Conservation (phyloP, 2,329 filamentous ascomycete genomes). For the Alternaria triticina region DNA sequence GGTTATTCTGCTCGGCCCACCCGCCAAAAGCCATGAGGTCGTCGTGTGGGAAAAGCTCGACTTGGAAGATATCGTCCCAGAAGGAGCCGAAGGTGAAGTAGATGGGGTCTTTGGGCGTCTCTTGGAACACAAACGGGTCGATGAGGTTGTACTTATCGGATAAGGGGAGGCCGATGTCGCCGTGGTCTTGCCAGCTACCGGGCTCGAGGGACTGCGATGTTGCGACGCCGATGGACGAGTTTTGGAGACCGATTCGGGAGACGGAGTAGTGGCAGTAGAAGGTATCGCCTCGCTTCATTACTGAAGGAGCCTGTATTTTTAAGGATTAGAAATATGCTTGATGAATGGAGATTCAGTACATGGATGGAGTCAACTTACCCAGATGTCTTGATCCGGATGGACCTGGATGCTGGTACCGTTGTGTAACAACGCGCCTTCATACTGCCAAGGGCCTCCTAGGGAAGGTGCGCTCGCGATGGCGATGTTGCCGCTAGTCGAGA, state of each 20-base stretch:
- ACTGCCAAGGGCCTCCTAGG: conserved; percentile 57
- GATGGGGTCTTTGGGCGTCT: conserved; percentile 35
- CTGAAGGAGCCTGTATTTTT: conserved; percentile 65
- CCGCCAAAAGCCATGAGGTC: conserved; percentile 13
- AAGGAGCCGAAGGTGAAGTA: conserved; percentile 70
- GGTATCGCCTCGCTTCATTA: conserved; percentile 58
- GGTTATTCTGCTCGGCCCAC: conserved; percentile 2
- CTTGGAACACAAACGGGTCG: conserved; percentile 54
- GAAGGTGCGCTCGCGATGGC: conserved; percentile 53
- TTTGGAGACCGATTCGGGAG: conserved; percentile 63
- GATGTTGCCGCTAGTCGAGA: conserved; percentile 57
- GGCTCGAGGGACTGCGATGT: conserved; percentile 56
- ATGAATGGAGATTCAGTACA: background rate
- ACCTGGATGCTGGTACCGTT: conserved; percentile 52
- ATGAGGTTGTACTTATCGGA: conserved; percentile 56
- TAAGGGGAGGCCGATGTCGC: conserved; percentile 51
- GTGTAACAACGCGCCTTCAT: conserved; percentile 52
- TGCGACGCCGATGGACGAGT: conserved; percentile 65
- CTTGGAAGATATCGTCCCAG: conserved; percentile 70
- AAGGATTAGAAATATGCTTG: background rate
- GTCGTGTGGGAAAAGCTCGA: conserved; percentile 48
- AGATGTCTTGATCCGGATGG: conserved; percentile 53
- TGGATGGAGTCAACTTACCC: conserved; percentile 42
- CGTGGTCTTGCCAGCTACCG: conserved; percentile 66
- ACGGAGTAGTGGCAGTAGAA: conserved; percentile 71